A percentile compares a stretch with the other conserved stretches of the same genome.
Conservation (phyloP, 495 filamentous ascomycete species). For the Astrothelium macrocarpum region DNA sequence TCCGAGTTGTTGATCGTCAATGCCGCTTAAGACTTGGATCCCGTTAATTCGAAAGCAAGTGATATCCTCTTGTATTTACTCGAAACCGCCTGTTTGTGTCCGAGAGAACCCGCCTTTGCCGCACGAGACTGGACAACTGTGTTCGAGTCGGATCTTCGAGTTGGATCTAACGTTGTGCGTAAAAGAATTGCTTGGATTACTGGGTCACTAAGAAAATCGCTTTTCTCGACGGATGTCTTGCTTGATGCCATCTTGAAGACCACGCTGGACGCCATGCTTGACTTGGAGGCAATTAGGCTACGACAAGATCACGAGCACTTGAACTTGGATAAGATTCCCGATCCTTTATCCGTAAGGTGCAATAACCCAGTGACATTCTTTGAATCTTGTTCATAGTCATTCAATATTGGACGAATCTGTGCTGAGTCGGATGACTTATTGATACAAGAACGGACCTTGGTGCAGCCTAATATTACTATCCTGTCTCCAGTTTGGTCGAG, state of each 20-base stretch:
- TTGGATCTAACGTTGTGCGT: not conserved
- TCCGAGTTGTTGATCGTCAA: not conserved
- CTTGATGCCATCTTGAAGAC: not conserved
- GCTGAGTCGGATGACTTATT: not conserved
- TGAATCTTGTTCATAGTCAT: not conserved
- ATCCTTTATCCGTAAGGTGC: not conserved
- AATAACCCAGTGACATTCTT: not conserved
- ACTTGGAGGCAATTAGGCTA: not conserved
- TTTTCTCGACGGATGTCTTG: not conserved
- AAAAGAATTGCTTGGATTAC: not conserved
- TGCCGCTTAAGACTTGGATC: no score
- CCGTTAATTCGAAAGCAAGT: not conserved
- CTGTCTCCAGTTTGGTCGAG: not conserved
- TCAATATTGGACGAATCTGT: not conserved
- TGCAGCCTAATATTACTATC: not conserved
- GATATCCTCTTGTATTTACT: not conserved
- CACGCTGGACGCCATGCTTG: not conserved
- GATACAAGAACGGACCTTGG: not conserved
- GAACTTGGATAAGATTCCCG: not conserved
- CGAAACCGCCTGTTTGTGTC: not conserved
- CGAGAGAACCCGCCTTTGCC: not conserved
- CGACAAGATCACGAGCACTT: not conserved
- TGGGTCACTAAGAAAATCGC: not conserved
- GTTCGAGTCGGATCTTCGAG: not conserved
- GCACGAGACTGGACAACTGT: not conserved